Percentiles rank a stretch among this genome's conserved stretches.
Conservation (phyloP, 2,329 filamentous ascomycete genomes). For the Eutypella sp. region DNA sequence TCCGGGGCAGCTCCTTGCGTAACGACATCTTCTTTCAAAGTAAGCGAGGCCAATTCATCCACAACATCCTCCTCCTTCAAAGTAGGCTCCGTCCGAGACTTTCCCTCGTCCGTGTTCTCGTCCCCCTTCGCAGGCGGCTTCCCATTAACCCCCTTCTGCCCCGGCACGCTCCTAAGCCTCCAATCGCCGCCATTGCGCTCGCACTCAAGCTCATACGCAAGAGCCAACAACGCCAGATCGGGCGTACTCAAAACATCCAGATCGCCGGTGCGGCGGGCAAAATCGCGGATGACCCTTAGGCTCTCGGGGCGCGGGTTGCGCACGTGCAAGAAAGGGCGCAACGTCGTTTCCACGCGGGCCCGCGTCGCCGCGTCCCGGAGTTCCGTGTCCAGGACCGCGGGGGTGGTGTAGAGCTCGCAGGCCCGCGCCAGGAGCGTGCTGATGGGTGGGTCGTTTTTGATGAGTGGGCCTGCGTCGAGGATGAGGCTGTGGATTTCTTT, state of each 20-base stretch:
- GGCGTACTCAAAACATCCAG: slow-evolving; percentile 80
- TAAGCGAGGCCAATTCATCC: slow-evolving; percentile 18
- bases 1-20: slow-evolving; percentile 9
- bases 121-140: slow-evolving; percentile 52
- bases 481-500: slow-evolving; percentile 80
- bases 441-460: slow-evolving; percentile 84
- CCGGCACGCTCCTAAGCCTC: slow-evolving; percentile 72
- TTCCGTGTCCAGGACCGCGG: slow-evolving; percentile 72
- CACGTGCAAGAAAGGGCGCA: slow-evolving; percentile 79
- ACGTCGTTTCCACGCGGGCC: slow-evolving; percentile 73
- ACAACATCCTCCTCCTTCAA: slow-evolving; percentile 18
- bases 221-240: slow-evolving; percentile 82
- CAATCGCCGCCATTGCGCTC: slow-evolving; percentile 88
- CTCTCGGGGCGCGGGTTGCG: slow-evolving; percentile 71
- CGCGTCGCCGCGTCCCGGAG: slow-evolving; percentile 82
- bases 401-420: slow-evolving; percentile 75
- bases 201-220: slow-evolving; percentile 92
- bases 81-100: slow-evolving; percentile 8
- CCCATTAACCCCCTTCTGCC: slow-evolving; percentile 74
- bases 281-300: slow-evolving; percentile 73
- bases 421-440: slow-evolving; percentile 76
- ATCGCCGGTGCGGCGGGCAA: slow-evolving; percentile 86
- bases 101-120: slow-evolving; percentile 25
- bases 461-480: slow-evolving; percentile 86
- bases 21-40: slow-evolving; percentile 14